phyloP scores from a whole-genome alignment of 73 alveolate genomes.

The Paraurostyla sp. region DNA sequence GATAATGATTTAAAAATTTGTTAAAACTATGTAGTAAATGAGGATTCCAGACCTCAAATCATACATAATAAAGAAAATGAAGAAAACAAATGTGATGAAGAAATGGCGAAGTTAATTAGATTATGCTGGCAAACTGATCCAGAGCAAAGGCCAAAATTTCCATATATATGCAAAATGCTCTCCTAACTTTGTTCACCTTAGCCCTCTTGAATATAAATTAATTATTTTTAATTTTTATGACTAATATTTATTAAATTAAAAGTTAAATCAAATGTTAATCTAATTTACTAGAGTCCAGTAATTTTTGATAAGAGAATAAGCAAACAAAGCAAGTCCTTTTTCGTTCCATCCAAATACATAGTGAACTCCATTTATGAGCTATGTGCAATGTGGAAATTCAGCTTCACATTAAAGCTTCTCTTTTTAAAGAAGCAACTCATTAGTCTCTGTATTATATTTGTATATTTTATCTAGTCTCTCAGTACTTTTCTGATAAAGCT shows the following conservation, averaged over 20 bases:
- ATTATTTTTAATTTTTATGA: background rate
- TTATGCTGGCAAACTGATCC: constrained; percentile 82
- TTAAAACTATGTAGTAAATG: constrained; percentile 77
- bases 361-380: background rate
- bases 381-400: background rate
- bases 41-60: constrained; percentile 81
- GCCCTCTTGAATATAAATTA: background rate
- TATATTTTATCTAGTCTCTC: background rate
- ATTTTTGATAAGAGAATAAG: background rate
- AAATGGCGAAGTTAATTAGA: constrained; percentile 77
- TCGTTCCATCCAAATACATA: constrained; percentile 17
- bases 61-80: constrained; percentile 36
- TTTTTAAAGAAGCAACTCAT: background rate
- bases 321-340: background rate
- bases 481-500: background rate
- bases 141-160: constrained; percentile 64
- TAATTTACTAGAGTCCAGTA: background rate
- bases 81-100: constrained; percentile 63
- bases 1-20: constrained; percentile 74
- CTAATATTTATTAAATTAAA: background rate
- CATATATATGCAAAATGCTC: constrained; percentile 38
- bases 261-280: background rate
- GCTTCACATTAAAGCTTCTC: background rate
- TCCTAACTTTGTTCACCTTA: background rate
- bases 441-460: constrained; percentile 1